A percentile compares a stretch with the other conserved stretches of the same genome.
These are phyloP conservation scores for Ophiocordyceps robertsii DNA, from an alignment of 2,329 filamentous ascomycete genomes.

Conservation along the genomic window DNA sequence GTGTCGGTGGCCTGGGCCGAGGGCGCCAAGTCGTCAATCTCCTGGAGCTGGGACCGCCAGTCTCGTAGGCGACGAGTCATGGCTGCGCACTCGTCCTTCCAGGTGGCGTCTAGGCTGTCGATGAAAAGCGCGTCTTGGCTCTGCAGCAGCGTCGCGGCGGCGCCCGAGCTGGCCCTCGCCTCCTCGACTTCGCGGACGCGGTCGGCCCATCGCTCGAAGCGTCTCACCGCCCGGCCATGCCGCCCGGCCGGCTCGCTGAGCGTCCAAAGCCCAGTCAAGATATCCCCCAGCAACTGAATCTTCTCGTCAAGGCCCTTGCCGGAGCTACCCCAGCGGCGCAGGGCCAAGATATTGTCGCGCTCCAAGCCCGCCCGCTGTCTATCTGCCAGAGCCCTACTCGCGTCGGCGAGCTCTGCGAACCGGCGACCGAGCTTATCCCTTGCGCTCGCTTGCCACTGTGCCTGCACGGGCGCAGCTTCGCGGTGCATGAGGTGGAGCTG, in stretches of 20 bases:
- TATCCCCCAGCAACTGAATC: slow-evolving; percentile 42
- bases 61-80: slow-evolving; percentile 40
- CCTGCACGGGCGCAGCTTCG: slow-evolving; percentile 28
- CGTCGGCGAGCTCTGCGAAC: slow-evolving; percentile 25
- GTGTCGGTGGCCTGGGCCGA: not conserved
- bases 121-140: slow-evolving; percentile 32
- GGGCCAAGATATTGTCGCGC: slow-evolving; percentile 34
- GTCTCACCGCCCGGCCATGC: slow-evolving; percentile 38
- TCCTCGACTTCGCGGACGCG: slow-evolving; percentile 31
- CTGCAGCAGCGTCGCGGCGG: slow-evolving; percentile 16
- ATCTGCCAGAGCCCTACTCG: slow-evolving; percentile 19
- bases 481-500: slow-evolving; percentile 53
- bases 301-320: slow-evolving; percentile 36
- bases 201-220: slow-evolving; percentile 47
- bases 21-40: slow-evolving; percentile 16
- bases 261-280: slow-evolving; percentile 43
- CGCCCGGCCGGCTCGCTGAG: slow-evolving; percentile 42
- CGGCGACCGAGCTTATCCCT: slow-evolving; percentile 29
- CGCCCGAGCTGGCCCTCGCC: slow-evolving; percentile 16
- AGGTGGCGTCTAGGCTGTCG: slow-evolving; percentile 38
- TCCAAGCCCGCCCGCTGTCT: slow-evolving; percentile 32
- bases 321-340: slow-evolving; percentile 34
- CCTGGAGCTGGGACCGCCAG: slow-evolving; percentile 34
- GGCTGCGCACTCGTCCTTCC: slow-evolving; percentile 43
- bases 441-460: slow-evolving; percentile 44